Base-by-base conservation (phyloP, 306 rosid species). In the Macrotyloma uniflorum region DNA sequence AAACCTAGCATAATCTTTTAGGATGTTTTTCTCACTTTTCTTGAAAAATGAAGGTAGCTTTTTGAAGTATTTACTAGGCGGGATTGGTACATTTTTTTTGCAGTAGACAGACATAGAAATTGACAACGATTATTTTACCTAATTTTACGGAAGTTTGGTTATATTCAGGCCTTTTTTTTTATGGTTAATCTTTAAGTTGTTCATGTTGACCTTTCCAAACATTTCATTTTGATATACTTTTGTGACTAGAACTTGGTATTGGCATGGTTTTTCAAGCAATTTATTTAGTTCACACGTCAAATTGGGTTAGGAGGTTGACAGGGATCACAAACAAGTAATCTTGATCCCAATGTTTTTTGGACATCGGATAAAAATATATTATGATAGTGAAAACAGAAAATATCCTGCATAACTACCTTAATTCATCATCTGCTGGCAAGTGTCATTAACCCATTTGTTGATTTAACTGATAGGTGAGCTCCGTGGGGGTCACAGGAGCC, bases 401-500 rank as follows among this genome's bases (percentile, higher is more conserved):
- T 49, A 7, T 70, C 43, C n/a, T 30, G 43, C 72, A 6, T 19
- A 6, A 26, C 35, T 63, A 67, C 45, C 76, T 71, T 46, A 19
- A 53, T 26, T 71, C 51, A 73, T 68, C 33, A 50, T 63, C 47
- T 65, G 22, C 42, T 7, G 1, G 42, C 2, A 68, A 74, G 76
- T 47, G 40, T 50, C 26, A n/a, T 24, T 65, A 36, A 54, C 26
- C 26, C 50, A 22, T 72, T 79, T 66, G 43, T 75, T 23, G 40
- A 74, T 87, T 71, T 76, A 68, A 78, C 72, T 45, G 80, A 45
- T 65, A 95, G 98, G 98, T 95, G 88, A 95, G 98, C 81, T 85
- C 98, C 12, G 72, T 93, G 24, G 98, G 99, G 32, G 96, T 95
- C 70, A 95, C 99, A 0, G 98, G 97, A 63, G 91, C 98, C 38